Base-by-base conservation (phyloP, 2,329 filamentous ascomycete genomes). In the Alternaria sp. region DNA sequence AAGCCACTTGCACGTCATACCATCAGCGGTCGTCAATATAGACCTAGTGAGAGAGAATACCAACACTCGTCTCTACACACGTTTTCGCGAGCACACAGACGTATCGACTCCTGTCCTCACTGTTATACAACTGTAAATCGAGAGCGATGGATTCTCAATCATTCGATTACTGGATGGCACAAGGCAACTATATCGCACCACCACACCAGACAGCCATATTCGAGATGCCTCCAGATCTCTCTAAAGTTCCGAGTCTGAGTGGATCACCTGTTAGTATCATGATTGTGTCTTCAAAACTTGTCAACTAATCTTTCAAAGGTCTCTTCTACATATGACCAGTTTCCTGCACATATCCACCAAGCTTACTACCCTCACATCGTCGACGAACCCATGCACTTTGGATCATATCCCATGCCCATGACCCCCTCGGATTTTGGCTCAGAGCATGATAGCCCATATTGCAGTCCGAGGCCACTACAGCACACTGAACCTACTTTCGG, bases 401-500 rank as follows among this genome's bases (percentile, higher is more conserved):
- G 68, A 43, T 66, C 68, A 45, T 79, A 78, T 59, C 71, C 72
- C n/a, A 65, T 79, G 43, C 74, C 77, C 27, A 73, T 80, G 72
- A 79, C 78, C 5, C 77, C 78, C 11, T 76, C 75, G 6, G 78
- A 80, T 43, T 79, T 80, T 45, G 75, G 75, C 40, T 79, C 78
- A 36, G 77, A 78, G 53, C 77, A 79, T 59, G 78, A 79, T 48
- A 75, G 70, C 50, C 75, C 77, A 8, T 77, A 79, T 59, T 77
- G 77, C 67, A 79, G 77, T 67, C 77, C 78, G 16, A 70, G 70
- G 8, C 72, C 73, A 28, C 63, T 66, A 45, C 63, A 63, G 57
- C 73, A 73, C 41, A 58, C 66, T 10, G 75, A 76, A 43, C 70
- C 69, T 22, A 61, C 66, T 9, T 74, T 67, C 53, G 48, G 61